Percentiles rank a stretch among this genome's conserved stretches.
Evolutionary conservation across 306 rosid species (phyloP).

Genomic region (Acacia crassicarpa): DNA sequence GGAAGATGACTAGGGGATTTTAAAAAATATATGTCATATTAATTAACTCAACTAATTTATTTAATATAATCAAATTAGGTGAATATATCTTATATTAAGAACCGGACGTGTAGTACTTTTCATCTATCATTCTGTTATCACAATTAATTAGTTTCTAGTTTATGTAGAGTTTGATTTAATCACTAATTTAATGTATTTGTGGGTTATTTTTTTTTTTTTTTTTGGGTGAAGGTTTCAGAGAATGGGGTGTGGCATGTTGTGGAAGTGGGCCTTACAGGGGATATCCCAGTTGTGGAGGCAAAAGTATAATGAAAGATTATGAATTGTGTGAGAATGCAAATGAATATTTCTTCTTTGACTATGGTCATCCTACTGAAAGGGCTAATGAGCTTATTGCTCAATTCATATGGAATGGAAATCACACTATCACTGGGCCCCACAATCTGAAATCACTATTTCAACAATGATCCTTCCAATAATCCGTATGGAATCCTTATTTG

Average conservation of each 20-base stretch:
- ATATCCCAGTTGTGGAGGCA: constrained; percentile 20
- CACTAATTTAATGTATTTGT: neutral
- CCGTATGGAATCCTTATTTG: neutral
- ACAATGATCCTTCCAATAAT: neutral
- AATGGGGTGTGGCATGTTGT: constrained; percentile 21
- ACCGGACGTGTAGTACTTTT: too few relatives aligned
- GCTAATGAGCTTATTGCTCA: constrained; percentile 32
- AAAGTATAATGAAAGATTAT: neutral
- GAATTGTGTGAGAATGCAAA: constrained; percentile 15
- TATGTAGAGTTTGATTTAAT: neutral
- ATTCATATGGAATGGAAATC: constrained; percentile 32
- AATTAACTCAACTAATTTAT: too few relatives aligned
- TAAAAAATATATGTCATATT: too few relatives aligned
- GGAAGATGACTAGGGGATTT: too few relatives aligned
- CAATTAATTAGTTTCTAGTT: neutral
- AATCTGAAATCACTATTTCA: constrained; percentile 8
- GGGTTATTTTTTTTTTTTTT: neutral
- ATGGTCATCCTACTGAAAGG: constrained; percentile 40
- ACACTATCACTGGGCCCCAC: neutral
- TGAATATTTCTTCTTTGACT: constrained; percentile 46
- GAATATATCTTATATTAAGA: too few relatives aligned
- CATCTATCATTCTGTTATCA: neutral
- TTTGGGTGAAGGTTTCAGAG: constrained; percentile 39
- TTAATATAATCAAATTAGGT: too few relatives aligned
- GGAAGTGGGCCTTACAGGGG: constrained; percentile 18